Base-by-base conservation (phyloP, 2,329 filamentous ascomycete species). In the Colletotrichum aenigma region DNA sequence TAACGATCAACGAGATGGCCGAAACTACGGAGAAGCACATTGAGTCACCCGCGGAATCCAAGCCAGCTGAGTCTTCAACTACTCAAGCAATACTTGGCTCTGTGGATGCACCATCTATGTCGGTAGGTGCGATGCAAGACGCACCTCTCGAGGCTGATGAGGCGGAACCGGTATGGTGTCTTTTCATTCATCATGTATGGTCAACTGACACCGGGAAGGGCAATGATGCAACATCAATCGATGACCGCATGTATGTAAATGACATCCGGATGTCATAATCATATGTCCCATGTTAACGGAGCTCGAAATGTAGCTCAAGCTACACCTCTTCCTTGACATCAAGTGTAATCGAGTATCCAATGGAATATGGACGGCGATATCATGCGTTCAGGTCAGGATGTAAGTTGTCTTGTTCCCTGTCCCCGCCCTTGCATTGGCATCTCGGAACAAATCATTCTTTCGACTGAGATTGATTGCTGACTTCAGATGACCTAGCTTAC, bases 331-430 rank as follows among this genome's bases (percentile, higher is more conserved):
- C 69, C 3, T 32, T 75, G 21, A 38, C 36, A 18, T 75, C 73
- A 12, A 75, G 68, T 26, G 56, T 72, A 30, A 15, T 71, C 18
- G 58, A 72, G 13, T 75, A 75, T 60, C 67, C 70, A 21, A 36
- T 13, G 16, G 61, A 76, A 26, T 71, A 77, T 36, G 71, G 70
- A 2, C 66, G 74, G 6, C 71, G 66, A 30, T 76, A 74, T 28
- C 76, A 77, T 30, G 71, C 62, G 7, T 78, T 72, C 34, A 68
- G 69, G 13, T 65, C 67, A 6, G 73, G 77, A 5, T 48, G 48
- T 26, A 66, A 84, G 66, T 70, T 7, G n/a, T 52, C 13, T 21
- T 21, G 10, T 52, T 52, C 6, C n/a, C n/a, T 52, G 10, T 52
- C n/a, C 43, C n/a, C n/a, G 43, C 3, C 10, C 43, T 21, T 52